phyloP scores from a whole-genome alignment of 441 rosid species.

The Populus hybrid region DNA sequence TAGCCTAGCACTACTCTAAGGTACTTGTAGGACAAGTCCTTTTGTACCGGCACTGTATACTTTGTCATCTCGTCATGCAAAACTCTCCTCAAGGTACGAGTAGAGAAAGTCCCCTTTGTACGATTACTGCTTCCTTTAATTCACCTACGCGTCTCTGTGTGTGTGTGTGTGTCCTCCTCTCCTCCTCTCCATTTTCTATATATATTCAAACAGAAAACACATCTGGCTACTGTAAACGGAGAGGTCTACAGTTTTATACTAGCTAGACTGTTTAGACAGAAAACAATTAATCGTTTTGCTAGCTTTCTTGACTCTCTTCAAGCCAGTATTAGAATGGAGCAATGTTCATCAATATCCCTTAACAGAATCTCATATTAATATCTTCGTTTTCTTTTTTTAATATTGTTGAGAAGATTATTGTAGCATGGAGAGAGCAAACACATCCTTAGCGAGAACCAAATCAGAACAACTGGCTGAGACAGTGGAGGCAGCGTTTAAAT shows the following conservation, averaged over 20 bases:
- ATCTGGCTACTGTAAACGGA: too few relatives aligned
- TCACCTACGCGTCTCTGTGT: not conserved
- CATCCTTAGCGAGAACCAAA: slow-evolving; percentile 61
- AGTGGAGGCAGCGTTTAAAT: slow-evolving; percentile 62
- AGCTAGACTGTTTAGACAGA: not conserved
- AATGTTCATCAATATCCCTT: not conserved
- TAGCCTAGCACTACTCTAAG: not conserved
- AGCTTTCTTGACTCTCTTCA: not conserved
- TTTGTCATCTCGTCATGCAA: not conserved
- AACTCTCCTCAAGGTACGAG: too few relatives aligned
- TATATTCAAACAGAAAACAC: too few relatives aligned
- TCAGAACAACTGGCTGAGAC: slow-evolving; percentile 79
- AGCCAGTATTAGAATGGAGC: not conserved
- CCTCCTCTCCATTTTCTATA: not conserved
- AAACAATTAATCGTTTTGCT: not conserved
- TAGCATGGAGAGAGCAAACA: slow-evolving; percentile 44
- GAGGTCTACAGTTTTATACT: not conserved
- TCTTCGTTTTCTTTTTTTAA: not conserved
- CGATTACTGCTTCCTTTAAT: not conserved
- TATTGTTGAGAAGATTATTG: not conserved
- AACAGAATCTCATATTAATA: not conserved
- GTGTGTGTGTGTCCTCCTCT: too few relatives aligned
- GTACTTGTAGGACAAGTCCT: not conserved
- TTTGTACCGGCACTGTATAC: not conserved
- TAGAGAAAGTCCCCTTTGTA: too few relatives aligned